Base-by-base conservation (phyloP, 371 early-diverging fungal species). In the Mortierella sp. region DNA sequence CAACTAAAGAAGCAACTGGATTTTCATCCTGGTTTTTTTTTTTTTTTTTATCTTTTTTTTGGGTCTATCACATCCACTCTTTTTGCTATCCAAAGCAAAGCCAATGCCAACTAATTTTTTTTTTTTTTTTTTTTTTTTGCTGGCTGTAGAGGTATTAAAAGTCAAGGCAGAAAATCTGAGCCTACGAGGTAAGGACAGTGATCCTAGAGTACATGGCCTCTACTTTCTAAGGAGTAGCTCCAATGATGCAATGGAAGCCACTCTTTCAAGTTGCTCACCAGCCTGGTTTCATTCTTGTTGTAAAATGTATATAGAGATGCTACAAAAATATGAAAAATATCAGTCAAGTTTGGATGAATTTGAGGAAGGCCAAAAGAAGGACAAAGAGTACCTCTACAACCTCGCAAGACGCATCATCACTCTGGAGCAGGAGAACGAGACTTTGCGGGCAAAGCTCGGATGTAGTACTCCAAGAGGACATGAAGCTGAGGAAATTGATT, bases 11-110 rank as follows among this genome's bases (percentile, higher is more conserved):
- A 43, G 15, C 72, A 74, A 30, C 51, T 81, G 7, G 81, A 81
- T 21, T 72, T 73, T 66, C 70, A 82, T 55, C 82, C 82, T 19
- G 76, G 76, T 76, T 60, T 9, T 44, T 12, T 29, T 19, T 30
- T 4, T 50, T 30, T n/a, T 19, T 1, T 53, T n/a, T 19, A 3
- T 23, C 26, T 15, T 28, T 51, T 0, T 53, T 7, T 21, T 45
- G 21, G 19, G n/a, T n/a, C n/a, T n/a, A n/a, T n/a, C n/a, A 50
- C 4, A 21, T 14, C 50, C 50, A 50, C 5, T 37, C 37, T 9
- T 37, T 37, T 21, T 53, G 2, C 21, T 16, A 53, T 21, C 18
- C 18, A 51, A 12, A 3, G 7, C 4, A 12, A 19, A 23, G 12
- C 4, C 11, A 12, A 4, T 26, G 12, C 21, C 4, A 19, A 9